phyloP scores from a whole-genome alignment of 331 rosid genomes.

The Pyrus hybrid region DNA sequence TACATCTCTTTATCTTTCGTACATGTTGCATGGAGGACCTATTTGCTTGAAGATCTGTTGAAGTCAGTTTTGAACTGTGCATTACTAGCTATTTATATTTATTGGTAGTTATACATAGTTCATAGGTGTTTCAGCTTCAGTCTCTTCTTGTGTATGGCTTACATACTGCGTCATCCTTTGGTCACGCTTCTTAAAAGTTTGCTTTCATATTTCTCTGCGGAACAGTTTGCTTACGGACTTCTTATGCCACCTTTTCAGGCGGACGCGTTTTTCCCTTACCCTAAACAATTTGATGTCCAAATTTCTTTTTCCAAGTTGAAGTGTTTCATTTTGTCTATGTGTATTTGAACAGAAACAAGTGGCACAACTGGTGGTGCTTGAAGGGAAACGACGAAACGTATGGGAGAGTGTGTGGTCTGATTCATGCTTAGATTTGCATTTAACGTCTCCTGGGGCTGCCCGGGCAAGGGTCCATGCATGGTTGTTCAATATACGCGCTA shows the following conservation, averaged over 20 bases:
- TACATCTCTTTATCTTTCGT: conserved; percentile 3
- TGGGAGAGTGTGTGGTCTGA: conserved; percentile 81
- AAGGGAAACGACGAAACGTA: conserved; percentile 69
- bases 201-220: background rate
- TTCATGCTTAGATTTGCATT: conserved; percentile 76
- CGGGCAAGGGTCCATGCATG: conserved; percentile 93
- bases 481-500: conserved; percentile 55
- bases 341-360: conserved; percentile 55
- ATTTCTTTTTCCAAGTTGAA: background rate
- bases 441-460: conserved; percentile 94
- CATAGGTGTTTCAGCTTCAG: background rate
- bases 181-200: too few species aligned
- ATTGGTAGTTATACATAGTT: background rate
- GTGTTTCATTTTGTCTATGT: background rate
- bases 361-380: conserved; percentile 80
- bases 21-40: background rate
- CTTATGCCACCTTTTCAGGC: background rate
- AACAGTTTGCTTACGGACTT: too few species aligned
- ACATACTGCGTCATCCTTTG: too few species aligned
- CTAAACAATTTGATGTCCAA: background rate
- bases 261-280: background rate
- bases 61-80: background rate
- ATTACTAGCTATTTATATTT: background rate
- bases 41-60: background rate
- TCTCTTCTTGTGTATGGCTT: background rate